Evolutionary conservation across 1,139 yeast genomes (phyloP), one percentile per base, ranked within the genome.

Genomic region (Saccharomycopsis crataegensis): DNA sequence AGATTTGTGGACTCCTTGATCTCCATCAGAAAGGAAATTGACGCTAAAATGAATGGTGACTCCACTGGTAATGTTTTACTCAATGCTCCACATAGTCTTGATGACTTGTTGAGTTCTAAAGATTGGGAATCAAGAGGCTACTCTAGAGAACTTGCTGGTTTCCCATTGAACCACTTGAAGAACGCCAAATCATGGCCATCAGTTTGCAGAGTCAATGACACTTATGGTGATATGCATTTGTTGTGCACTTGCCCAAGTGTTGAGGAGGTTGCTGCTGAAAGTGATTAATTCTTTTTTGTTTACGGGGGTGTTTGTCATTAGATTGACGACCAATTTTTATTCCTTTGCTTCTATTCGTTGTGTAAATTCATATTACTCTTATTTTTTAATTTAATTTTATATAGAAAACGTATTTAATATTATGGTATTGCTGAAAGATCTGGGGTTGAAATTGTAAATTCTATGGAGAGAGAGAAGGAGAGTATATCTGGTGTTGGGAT

Each of bases 181-280:
- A 72, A 74, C 42, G 76, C 83, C 67, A 93, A 93, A 71, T 87
- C 91, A 69, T 93, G 99, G 99, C 98, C 99, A 46, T 76, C 91
- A 1, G 96, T 90, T 48, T 79, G 96, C 14, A 81, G 98, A 69
- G 77, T 93, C 59, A 96, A 93, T 67, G 99, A 93, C 66, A 84
- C 95, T 9, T 91, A 84, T 65, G 99, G 99, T 60, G 99, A 93
- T 68, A 74, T 86, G 78, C 85, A 93, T 72, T 77, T 93, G 70
- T 76, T 91, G 72, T 93, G 99, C 73, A 90, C 96, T 37, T 93
- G 99, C 72, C 93, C 93, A 46, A 75, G 84, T 9, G 93, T 86
- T 42, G 91, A 84, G 31, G 55, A 52, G 28, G 40, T 50, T n/a
- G 53, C 48, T 16, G 51, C 36, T 34, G 52, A 32, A 14, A 12